Evolutionary conservation across 164 flowering plant species (phyloP).

Genomic region (Houttuynia cordata): DNA sequence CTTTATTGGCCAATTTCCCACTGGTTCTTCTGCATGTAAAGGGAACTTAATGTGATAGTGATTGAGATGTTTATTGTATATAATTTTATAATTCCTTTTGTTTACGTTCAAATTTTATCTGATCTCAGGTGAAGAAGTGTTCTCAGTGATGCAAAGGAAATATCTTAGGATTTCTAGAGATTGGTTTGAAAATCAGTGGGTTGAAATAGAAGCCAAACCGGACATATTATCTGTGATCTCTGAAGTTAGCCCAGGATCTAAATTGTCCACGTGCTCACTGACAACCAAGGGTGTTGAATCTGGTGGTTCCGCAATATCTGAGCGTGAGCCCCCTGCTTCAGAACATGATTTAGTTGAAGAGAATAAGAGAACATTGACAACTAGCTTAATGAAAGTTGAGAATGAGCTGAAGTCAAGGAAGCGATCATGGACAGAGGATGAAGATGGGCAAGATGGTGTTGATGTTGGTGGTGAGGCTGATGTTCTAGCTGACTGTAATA

Average conservation of each 20-base stretch:
- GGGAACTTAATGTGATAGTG: too few relatives aligned
- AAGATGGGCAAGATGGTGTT: constrained; percentile 10
- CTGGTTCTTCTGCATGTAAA: too few relatives aligned
- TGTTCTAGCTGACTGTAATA: constrained; percentile 2
- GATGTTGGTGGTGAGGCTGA: constrained; percentile 14
- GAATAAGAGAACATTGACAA: constrained; percentile 12
- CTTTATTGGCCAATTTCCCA: too few relatives aligned
- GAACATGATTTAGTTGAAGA: constrained; percentile 23
- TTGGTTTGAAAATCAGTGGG: constrained; percentile 66
- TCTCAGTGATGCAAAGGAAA: constrained; percentile 28
- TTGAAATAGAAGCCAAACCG: constrained; percentile 46
- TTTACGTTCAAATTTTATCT: constrained; percentile 1
- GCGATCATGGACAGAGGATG: constrained; percentile 14
- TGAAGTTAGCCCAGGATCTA: constrained; percentile 24
- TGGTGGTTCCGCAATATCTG: constrained; percentile 21
- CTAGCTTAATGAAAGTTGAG: constrained; percentile 5
- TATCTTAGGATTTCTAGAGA: constrained; percentile 67
- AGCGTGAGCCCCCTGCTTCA: constrained; percentile 14
- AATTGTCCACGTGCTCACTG: constrained; percentile 28
- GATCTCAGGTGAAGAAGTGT: constrained; percentile 60
- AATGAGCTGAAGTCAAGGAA: constrained; percentile 10
- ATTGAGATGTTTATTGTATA: too few relatives aligned
- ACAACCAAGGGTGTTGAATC: constrained; percentile 24
- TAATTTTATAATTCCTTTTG: too few relatives aligned
- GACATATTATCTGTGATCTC: constrained; percentile 40